Percentiles rank a stretch among this genome's conserved stretches.
Evolutionary conservation across 371 early-diverging fungal genomes (phyloP).

Genomic region (Lichtheimia hyalospora): DNA sequence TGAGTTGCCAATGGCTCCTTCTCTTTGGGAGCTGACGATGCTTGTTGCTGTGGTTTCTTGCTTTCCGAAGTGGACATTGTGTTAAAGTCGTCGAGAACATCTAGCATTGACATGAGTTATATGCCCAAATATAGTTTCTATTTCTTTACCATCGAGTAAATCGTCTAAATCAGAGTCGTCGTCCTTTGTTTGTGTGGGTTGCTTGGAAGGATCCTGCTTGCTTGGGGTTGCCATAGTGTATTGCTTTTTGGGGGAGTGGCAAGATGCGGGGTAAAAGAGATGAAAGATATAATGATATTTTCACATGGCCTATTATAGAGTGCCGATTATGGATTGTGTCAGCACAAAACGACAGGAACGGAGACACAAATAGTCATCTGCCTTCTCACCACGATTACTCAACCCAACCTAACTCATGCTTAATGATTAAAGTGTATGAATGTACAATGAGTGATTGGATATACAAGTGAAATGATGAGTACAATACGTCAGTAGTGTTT

Average conservation of each 20-base stretch:
- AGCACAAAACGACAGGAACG: no score
- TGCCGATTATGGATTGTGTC: no score
- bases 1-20: neutral
- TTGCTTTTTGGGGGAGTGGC: neutral
- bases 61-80: slow-evolving; percentile 14
- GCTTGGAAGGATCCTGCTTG: slow-evolving; percentile 7
- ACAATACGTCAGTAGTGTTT: no score
- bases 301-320: no score
- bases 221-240: slow-evolving; percentile 8
- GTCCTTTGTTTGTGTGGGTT: slow-evolving; percentile 19
- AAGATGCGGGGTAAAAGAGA: neutral
- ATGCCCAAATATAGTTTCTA: neutral
- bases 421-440: no score
- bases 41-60: slow-evolving; percentile 9
- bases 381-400: no score
- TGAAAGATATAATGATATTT: no score
- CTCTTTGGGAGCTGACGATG: slow-evolving; percentile 17
- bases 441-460: no score
- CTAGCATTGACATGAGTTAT: slow-evolving; percentile 19
- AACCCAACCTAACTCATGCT: no score
- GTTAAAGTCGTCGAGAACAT: slow-evolving; percentile 55
- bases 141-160: slow-evolving; percentile 56
- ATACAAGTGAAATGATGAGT: no score
- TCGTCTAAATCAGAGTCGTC: slow-evolving; percentile 65
- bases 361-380: no score